Evolutionary conservation across 208 protist genomes (phyloP).

Genomic region (Willaertia magna): DNA sequence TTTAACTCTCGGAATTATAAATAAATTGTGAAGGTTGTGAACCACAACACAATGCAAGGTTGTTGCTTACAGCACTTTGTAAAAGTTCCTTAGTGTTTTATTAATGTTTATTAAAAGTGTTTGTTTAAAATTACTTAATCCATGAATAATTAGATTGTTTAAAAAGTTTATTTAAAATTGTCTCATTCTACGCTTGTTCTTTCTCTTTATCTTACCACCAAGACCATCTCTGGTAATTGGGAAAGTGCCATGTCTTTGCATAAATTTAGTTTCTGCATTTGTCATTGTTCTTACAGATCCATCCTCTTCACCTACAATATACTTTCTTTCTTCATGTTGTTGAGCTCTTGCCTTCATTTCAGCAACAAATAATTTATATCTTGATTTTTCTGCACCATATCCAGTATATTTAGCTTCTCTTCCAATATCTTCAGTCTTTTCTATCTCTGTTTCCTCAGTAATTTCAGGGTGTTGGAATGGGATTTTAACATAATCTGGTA

Average conservation of each 20-base stretch:
- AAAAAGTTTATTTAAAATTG: not conserved
- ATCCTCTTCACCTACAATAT: not conserved
- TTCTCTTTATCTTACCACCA: not conserved
- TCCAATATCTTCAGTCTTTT: not conserved
- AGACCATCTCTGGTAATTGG: not conserved
- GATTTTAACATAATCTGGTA: not conserved
- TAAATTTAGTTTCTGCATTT: not conserved
- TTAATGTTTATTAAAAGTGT: too few relatives aligned
- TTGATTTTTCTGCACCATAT: not conserved
- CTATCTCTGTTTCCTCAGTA: not conserved
- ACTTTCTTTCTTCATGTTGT: not conserved
- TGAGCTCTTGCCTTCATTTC: not conserved
- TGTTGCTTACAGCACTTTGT: too few relatives aligned
- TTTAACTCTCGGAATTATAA: too few relatives aligned
- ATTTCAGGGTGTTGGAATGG: not conserved
- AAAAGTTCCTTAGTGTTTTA: too few relatives aligned
- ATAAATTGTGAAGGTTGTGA: too few relatives aligned
- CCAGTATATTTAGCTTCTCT: not conserved
- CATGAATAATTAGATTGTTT: too few relatives aligned
- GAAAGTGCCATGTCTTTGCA: not conserved
- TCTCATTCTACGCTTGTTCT: not conserved
- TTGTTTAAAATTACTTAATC: too few relatives aligned
- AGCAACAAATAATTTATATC: not conserved
- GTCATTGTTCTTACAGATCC: not conserved
- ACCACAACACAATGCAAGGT: too few relatives aligned